Evolutionary conservation across 192 early-diverging fungal genomes (phyloP).

Genomic region (Chytriomyces sp.): DNA sequence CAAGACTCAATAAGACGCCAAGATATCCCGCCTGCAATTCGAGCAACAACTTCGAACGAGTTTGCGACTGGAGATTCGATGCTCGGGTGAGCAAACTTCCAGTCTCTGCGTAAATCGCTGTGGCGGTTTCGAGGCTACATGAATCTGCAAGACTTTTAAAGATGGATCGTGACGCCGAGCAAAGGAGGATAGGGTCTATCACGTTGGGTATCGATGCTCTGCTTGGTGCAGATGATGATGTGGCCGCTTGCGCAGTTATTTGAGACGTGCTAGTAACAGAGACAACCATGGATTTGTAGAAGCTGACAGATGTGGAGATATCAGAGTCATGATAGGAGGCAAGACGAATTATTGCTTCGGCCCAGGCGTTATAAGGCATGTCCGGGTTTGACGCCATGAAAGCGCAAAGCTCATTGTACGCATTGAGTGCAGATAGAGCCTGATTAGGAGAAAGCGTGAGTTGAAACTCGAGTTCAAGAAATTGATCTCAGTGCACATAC

Average conservation of each 20-base stretch:
- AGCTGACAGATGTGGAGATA: not conserved
- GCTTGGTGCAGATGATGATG: not conserved
- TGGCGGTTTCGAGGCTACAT: constrained; percentile 1
- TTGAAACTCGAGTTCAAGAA: not conserved
- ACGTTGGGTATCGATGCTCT: not conserved
- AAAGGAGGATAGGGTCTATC: not conserved
- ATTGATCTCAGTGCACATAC: not conserved
- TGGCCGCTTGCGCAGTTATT: not conserved
- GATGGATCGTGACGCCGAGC: not conserved
- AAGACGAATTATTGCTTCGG: not conserved
- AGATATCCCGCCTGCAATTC: constrained; percentile 9
- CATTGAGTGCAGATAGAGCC: not conserved
- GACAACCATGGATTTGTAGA: not conserved
- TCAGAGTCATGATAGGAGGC: not conserved
- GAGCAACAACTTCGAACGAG: not conserved
- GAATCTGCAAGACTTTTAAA: constrained; percentile 10
- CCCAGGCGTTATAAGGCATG: not conserved
- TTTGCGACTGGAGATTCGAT: no score
- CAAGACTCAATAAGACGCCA: not conserved
- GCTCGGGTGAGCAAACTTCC: no score
- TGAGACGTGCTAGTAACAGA: no score
- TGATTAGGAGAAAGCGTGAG: not conserved
- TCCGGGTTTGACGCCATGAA: not conserved
- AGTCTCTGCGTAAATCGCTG: constrained; percentile 10
- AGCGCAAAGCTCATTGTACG: not conserved